phyloP scores from a whole-genome alignment of 2,329 filamentous ascomycete genomes.

The Capronia epimyces region DNA sequence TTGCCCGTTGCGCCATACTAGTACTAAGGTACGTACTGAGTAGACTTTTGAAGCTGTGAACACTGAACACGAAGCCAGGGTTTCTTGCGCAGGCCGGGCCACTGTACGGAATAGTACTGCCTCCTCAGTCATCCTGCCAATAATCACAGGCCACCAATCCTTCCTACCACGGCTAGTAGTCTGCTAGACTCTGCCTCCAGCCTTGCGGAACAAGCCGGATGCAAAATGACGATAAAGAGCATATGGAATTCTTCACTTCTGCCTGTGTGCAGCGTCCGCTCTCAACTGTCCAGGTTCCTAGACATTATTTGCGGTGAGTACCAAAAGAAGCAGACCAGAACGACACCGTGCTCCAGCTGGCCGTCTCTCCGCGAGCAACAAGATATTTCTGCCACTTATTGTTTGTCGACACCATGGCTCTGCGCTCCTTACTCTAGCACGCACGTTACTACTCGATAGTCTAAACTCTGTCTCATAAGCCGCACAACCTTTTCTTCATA shows the following conservation, averaged over 20 bases:
- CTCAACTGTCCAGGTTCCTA: not conserved
- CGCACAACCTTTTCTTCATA: not conserved
- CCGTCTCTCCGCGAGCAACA: too few relatives aligned
- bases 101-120: not conserved
- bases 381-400: too few relatives aligned
- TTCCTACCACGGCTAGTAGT: not conserved
- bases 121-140: not conserved
- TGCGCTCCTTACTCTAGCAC: too few relatives aligned
- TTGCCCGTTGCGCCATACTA: not conserved
- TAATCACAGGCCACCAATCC: not conserved
- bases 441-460: too few relatives aligned
- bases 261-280: not conserved
- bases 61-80: too few relatives aligned
- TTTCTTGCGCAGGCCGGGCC: not conserved
- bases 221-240: not conserved
- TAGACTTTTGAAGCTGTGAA: too few relatives aligned
- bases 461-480: not conserved
- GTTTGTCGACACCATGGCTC: too few relatives aligned
- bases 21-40: too few relatives aligned
- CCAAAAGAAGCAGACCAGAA: too few relatives aligned
- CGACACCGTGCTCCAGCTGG: too few relatives aligned
- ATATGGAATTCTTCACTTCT: not conserved
- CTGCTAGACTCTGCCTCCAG: not conserved
- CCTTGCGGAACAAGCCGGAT: constrained; percentile 1
- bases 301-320: too few relatives aligned